Conservation (phyloP, 345 rosid genomes). For the Euphorbia peplus region DNA sequence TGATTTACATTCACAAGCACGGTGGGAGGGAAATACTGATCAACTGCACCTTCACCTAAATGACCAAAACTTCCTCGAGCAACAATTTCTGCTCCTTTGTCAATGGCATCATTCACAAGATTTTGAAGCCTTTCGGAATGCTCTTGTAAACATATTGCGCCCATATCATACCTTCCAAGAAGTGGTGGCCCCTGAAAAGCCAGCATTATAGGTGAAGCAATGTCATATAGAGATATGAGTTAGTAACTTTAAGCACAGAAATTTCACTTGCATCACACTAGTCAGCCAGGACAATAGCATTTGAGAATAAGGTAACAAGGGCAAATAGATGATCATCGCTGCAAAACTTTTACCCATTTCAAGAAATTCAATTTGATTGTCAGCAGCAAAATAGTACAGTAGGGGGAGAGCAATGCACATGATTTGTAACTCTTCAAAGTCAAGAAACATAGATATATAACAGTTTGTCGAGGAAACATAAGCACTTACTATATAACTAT, state of each 20-base stretch:
- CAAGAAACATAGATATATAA: neutral
- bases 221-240: neutral
- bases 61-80: conserved; percentile 96
- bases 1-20: conserved; percentile 79
- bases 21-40: conserved; percentile 94
- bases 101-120: conserved; percentile 82
- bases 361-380: no score
- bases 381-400: neutral
- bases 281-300: neutral
- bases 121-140: conserved; percentile 86
- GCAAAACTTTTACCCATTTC: neutral
- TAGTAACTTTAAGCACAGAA: neutral
- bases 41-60: conserved; percentile 87
- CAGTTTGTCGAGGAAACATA: neutral
- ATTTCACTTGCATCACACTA: neutral
- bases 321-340: neutral
- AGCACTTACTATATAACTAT: no score
- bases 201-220: neutral
- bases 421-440: neutral
- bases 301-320: neutral
- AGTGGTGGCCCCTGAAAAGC: conserved; percentile 85
- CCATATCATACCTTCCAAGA: conserved; percentile 90
- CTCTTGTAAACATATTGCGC: conserved; percentile 92
- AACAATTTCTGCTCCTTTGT: conserved; percentile 83
- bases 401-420: neutral